Evolutionary conservation across 2,329 filamentous ascomycete species (phyloP), one percentile per base, ranked within the genome.

Genomic region (Aspergillus fumigatiaffinis): DNA sequence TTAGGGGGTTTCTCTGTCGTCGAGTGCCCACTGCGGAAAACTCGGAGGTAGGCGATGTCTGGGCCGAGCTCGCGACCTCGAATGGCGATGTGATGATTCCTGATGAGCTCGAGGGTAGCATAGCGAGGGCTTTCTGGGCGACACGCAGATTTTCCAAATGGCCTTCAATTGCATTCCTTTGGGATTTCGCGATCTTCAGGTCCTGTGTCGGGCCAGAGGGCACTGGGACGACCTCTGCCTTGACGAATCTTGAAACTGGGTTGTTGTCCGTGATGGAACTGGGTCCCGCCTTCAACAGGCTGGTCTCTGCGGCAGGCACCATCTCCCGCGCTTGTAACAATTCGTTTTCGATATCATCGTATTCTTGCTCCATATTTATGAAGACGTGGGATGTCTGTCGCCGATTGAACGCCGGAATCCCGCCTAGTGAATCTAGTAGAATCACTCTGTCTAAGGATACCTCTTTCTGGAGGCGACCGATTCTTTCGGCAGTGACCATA

Each of bases 341-440:
- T 63, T 91, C 84, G 17, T 82, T 74, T 59, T 84, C 80, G 51
- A 96, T 87, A 26, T 83, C 77, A 1, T 84, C 79, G 63, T 89
- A 96, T 70, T 99, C 93, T 69, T 97, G 92, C 69, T 95, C 89
- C 56, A 99, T 82, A 66, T 99, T 99, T 69, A 99, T 84, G 69
- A 97, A 97, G 7, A 94, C 84, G 70, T 94, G 89, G 1, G 89
- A 52, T 82, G 84, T 64, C 73, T 88, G 76, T 48, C 82, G 77
- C 63, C 83, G 72, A 71, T 81, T 76, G 66, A 82, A 71, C 58
- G 90, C 80, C 0, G 94, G 94, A 49, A 92, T 91, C 0, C 92
- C 93, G 3, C 94, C 94, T 0, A 92, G 76, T 0, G 90, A 87
- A 71, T 99, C 94, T 6, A 99, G 81, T 28, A 99, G 79, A 60